Percentiles rank a stretch among this genome's conserved stretches.
These are phyloP conservation scores for Alternaria angustiovoidea DNA, from an alignment of 2,329 filamentous ascomycete genomes.

Conservation along the genomic window DNA sequence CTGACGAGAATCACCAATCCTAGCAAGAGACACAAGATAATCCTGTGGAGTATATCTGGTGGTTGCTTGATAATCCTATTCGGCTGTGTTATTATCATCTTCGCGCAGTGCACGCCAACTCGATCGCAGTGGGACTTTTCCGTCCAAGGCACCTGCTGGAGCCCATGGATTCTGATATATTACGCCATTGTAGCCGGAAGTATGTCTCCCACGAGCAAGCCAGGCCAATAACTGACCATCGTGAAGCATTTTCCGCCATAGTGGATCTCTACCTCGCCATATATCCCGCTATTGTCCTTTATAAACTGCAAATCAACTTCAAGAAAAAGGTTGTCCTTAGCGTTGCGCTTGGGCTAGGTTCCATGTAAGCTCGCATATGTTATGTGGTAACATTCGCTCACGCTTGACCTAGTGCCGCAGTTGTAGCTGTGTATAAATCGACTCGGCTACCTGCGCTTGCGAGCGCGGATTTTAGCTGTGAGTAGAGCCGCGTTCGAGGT, in stretches of 20 bases:
- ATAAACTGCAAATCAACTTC: neutral
- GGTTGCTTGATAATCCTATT: neutral
- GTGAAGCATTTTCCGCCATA: neutral
- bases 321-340: neutral
- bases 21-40: neutral
- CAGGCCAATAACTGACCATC: neutral
- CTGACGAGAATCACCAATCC: slow-evolving; percentile 2
- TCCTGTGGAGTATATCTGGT: neutral
- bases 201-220: neutral
- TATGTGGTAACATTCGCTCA: neutral
- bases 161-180: slow-evolving; percentile 1
- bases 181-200: slow-evolving; percentile 2
- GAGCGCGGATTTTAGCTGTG: slow-evolving; percentile 2
- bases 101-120: neutral
- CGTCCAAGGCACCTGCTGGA: neutral
- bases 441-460: slow-evolving; percentile 1
- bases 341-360: neutral
- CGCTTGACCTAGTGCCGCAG: neutral
- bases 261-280: slow-evolving; percentile 6
- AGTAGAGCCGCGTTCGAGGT: neutral
- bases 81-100: slow-evolving; percentile 2
- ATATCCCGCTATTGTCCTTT: neutral
- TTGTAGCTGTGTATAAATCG: slow-evolving; percentile 3
- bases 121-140: slow-evolving; percentile 1
- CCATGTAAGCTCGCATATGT: neutral